phyloP scores from a whole-genome alignment of 345 rosid genomes.

The Pistacia vera region DNA sequence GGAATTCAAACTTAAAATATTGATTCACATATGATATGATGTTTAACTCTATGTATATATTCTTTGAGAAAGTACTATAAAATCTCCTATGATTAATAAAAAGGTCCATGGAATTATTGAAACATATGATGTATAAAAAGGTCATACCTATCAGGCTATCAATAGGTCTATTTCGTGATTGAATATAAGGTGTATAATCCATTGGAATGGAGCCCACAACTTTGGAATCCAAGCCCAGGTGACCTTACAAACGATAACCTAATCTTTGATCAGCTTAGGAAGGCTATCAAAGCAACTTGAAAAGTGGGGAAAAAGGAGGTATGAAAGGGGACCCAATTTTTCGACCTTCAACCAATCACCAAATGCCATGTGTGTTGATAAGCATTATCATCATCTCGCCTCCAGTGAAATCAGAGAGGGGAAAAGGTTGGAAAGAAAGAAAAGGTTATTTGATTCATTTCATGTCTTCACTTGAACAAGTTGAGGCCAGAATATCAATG shows the following conservation, averaged over 20 bases:
- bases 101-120: too few species aligned
- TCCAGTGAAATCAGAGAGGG: background rate
- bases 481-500: conserved; percentile 14
- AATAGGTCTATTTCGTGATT: too few species aligned
- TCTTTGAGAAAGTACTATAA: too few species aligned
- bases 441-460: background rate
- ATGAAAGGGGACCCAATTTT: conserved; percentile 6
- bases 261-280: conserved; percentile 21
- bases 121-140: too few species aligned
- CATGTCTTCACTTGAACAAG: conserved; percentile 18
- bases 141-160: too few species aligned
- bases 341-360: background rate
- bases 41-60: too few species aligned
- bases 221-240: conserved; percentile 21
- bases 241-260: background rate
- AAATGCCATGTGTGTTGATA: conserved; percentile 23
- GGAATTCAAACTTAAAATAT: too few species aligned
- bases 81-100: too few species aligned
- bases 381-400: conserved; percentile 3
- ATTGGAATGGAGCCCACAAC: conserved; percentile 27
- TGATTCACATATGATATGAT: too few species aligned
- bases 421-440: background rate
- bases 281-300: conserved; percentile 11
- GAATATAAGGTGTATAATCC: conserved; percentile 2
- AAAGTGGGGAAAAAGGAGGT: conserved; percentile 13